phyloP scores from a whole-genome alignment of 2,329 filamentous ascomycete species.

The Arthroderma uncinatum region DNA sequence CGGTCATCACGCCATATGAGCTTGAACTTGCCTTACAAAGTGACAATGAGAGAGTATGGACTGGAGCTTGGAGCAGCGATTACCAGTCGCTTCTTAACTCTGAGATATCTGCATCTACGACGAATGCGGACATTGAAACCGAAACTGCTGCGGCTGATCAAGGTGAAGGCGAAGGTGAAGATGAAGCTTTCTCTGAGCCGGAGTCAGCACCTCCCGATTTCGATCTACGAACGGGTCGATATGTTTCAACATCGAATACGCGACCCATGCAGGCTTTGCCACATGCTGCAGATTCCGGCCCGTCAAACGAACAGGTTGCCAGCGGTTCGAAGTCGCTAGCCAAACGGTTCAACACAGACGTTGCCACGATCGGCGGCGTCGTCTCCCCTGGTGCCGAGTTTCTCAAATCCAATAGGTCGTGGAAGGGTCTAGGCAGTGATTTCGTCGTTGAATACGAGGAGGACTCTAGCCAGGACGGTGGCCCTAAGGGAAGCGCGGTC shows the following conservation, averaged over 20 bases:
- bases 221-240: slow-evolving; percentile 76
- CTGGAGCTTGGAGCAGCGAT: slow-evolving; percentile 76
- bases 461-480: slow-evolving; percentile 34
- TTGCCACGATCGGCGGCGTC: slow-evolving; percentile 72
- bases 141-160: slow-evolving; percentile 20
- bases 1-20: slow-evolving; percentile 92
- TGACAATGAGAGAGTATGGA: slow-evolving; percentile 72
- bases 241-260: slow-evolving; percentile 67
- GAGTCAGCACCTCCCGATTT: slow-evolving; percentile 70
- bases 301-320: slow-evolving; percentile 4
- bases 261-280: slow-evolving; percentile 34
- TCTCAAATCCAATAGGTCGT: slow-evolving; percentile 68
- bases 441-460: slow-evolving; percentile 54
- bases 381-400: slow-evolving; percentile 88
- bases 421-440: slow-evolving; percentile 85
- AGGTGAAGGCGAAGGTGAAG: slow-evolving; percentile 38
- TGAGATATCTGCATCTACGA: slow-evolving; percentile 16
- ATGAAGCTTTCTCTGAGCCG: slow-evolving; percentile 52
- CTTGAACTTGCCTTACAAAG: slow-evolving; percentile 63
- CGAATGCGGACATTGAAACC: slow-evolving; percentile 10
- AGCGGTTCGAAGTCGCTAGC: slow-evolving; percentile 45
- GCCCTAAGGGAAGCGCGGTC: slow-evolving; percentile 37
- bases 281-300: slow-evolving; percentile 17
- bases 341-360: slow-evolving; percentile 54
- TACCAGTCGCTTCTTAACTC: slow-evolving; percentile 57